Evolutionary conservation across 257 asterid species (phyloP), one percentile per base, ranked within the genome.

Genomic region (Linaria vulgaris): DNA sequence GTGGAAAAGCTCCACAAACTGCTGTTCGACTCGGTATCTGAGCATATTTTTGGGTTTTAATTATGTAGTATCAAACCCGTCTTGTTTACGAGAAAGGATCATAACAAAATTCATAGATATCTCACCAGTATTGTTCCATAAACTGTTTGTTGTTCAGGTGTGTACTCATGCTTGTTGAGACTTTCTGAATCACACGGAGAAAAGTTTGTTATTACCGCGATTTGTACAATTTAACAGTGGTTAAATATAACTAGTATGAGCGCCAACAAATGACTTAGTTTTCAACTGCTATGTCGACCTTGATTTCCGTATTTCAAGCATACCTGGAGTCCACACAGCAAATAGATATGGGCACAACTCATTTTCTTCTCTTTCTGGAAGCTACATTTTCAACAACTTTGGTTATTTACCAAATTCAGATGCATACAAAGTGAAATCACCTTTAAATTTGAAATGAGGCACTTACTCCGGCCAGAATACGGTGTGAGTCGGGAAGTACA

Each of bases 291-390:
- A 34, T 34, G 10, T 34, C 10, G 9, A 8, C 34, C 34, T 2
- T 27, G 34, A 27, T 27, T 34, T 34, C 41, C 9, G 9, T 34
- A 34, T 3, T 34, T 34, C 9, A 11, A 34, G 41, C 41, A 34
- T 73, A 80, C 95, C 86, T 65, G 73, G 1, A 15, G 7, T 30
- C 81, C 81, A 80, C 64, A 80, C 72, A 51, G 78, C 78, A 39
- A 90, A 74, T 66, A 85, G 85, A 68, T 90, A 90, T 3, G 85
- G 84, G 38, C 58, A 47, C 0, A 71, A 82, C 58, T 87, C 95
- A 6, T 69, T 80, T 1, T n/a, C 48, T 20, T 76, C 88, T 54
- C 87, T 77, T 6, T 50, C 59, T 12, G 72, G 72, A 14, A 77
- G 80, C 92, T 85, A 75, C 20, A 55, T 8, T 23, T 34, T 34